phyloP scores from a whole-genome alignment of 371 early-diverging fungal species.

The Saksenaea oblongispora region DNA sequence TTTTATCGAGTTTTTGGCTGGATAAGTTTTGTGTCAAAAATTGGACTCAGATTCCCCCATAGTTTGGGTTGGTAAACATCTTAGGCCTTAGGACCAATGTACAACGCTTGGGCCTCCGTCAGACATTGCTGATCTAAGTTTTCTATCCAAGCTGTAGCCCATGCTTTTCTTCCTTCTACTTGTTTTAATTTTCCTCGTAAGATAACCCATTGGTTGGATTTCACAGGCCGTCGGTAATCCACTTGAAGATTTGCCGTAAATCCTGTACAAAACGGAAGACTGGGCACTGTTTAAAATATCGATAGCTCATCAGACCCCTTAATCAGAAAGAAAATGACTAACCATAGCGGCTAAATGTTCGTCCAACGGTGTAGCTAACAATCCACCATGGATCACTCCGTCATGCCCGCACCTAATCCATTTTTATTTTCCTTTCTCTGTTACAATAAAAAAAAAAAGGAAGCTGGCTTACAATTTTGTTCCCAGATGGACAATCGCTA shows the following conservation, averaged over 20 bases:
- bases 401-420: slow-evolving; percentile 66
- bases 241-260: slow-evolving; percentile 78
- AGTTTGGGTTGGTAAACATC: slow-evolving; percentile 16
- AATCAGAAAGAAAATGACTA: slow-evolving; percentile 21
- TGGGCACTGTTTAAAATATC: slow-evolving; percentile 47
- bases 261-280: slow-evolving; percentile 65
- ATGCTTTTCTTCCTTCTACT: slow-evolving; percentile 74
- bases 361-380: slow-evolving; percentile 73
- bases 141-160: slow-evolving; percentile 61
- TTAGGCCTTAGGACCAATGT: slow-evolving; percentile 57
- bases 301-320: neutral
- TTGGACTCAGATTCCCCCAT: slow-evolving; percentile 26
- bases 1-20: neutral
- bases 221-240: slow-evolving; percentile 71
- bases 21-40: neutral
- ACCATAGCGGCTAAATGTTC: slow-evolving; percentile 59
- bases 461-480: slow-evolving; percentile 31
- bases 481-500: slow-evolving; percentile 40
- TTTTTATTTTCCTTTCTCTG: neutral
- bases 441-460: no score
- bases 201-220: slow-evolving; percentile 68
- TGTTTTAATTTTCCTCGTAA: slow-evolving; percentile 61
- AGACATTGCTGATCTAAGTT: slow-evolving; percentile 50
- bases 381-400: slow-evolving; percentile 76
- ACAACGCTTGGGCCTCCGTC: slow-evolving; percentile 69